Conservation (phyloP, 176 grass and related monocot species). For the Hordeum marinum region DNA sequence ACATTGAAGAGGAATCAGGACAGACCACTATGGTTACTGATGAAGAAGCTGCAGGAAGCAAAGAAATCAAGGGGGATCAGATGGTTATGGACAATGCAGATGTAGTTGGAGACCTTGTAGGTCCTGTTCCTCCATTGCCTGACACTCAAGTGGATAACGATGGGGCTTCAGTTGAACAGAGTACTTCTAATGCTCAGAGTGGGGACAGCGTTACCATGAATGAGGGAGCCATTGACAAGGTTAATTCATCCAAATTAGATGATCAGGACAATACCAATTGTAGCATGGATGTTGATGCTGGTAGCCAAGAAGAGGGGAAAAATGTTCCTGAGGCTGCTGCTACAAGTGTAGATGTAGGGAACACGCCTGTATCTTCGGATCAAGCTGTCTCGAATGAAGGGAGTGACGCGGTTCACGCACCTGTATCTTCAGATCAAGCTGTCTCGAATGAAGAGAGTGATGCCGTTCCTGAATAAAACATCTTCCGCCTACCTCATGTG, state of each 20-base stretch:
- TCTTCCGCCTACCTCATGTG: not conserved
- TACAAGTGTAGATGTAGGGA: not conserved
- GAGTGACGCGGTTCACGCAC: not conserved
- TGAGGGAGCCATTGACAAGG: not conserved
- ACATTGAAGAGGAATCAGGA: constrained; percentile 2
- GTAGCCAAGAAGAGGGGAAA: not conserved
- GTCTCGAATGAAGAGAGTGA: not conserved
- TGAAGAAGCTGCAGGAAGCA: constrained; percentile 24
- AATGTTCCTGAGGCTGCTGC: not conserved
- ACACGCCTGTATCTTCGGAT: not conserved
- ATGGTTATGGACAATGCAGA: constrained; percentile 23
- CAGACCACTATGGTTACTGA: not conserved
- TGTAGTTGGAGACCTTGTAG: constrained; percentile 16
- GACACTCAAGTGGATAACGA: constrained; percentile 5
- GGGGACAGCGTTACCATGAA: not conserved
- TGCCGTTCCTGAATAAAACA: not conserved
- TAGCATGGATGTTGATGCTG: not conserved
- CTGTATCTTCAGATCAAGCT: not conserved
- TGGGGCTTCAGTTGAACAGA: not conserved
- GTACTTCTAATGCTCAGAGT: not conserved
- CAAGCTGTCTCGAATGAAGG: constrained; percentile 3
- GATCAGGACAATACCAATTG: not conserved
- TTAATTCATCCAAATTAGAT: not conserved
- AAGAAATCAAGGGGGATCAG: not conserved
- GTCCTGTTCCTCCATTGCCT: constrained; percentile 19